Evolutionary conservation across 352 stramenopile genomes (phyloP).

Genomic region (Porosira glacialis): DNA sequence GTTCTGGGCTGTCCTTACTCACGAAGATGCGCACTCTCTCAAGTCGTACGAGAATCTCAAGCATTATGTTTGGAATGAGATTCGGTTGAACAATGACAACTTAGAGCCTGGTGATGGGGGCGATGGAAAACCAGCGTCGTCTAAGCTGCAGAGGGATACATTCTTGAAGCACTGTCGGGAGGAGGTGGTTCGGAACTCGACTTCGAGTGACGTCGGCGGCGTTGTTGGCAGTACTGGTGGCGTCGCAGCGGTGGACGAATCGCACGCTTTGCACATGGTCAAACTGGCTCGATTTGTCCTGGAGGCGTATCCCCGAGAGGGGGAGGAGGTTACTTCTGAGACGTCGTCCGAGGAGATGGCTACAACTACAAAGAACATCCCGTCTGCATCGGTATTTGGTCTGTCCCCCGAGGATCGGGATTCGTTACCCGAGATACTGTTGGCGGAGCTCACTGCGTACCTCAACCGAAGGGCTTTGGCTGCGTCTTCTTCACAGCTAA

Average conservation of each 20-base stretch:
- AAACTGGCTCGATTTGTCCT: constrained; percentile 77
- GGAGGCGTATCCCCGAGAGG: constrained; percentile 57
- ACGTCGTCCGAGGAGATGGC: no score
- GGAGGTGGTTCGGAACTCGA: constrained; percentile 35
- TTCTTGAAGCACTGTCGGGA: constrained; percentile 63
- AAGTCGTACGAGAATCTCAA: constrained; percentile 79
- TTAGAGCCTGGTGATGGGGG: no score
- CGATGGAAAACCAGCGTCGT: no score
- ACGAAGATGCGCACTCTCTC: constrained; percentile 61
- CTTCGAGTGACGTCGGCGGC: neutral
- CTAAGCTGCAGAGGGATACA: constrained; percentile 30
- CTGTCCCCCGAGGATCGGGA: constrained; percentile 19
- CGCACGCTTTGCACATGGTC: constrained; percentile 67
- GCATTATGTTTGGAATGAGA: constrained; percentile 64
- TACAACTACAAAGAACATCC: no score
- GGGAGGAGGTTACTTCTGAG: no score
- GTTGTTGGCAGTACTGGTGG: neutral
- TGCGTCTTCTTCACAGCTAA: neutral
- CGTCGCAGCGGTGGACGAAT: constrained; percentile 59
- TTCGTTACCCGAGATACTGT: constrained; percentile 65
- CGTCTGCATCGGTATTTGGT: no score
- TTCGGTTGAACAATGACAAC: constrained; percentile 55
- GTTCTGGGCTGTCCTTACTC: constrained; percentile 75
- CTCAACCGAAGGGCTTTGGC: constrained; percentile 45
- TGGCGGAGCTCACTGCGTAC: constrained; percentile 70